These are phyloP conservation scores for Aurantiochytrium sp. DNA, from an alignment of 108 stramenopile species.

Conservation along the genomic window DNA sequence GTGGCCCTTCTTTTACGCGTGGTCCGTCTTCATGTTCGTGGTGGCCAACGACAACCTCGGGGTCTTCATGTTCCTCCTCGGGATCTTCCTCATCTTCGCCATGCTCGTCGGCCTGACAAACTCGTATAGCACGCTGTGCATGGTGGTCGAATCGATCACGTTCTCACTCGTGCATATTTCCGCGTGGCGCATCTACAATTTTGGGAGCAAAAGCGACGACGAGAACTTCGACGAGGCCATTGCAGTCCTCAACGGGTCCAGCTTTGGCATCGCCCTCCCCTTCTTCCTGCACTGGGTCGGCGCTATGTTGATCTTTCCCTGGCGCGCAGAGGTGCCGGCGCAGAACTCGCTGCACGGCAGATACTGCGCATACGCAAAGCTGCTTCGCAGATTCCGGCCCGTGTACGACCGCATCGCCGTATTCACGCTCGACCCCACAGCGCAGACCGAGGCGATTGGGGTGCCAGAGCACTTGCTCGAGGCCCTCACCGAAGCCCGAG, in stretches of 20 bases:
- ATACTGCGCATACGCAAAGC: neutral
- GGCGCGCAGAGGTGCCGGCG: neutral
- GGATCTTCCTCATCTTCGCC: neutral
- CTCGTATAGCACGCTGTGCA: neutral
- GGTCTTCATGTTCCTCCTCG: neutral
- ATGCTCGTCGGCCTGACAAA: neutral
- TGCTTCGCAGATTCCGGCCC: neutral
- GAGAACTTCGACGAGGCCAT: neutral
- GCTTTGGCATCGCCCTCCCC: neutral
- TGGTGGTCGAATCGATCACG: neutral
- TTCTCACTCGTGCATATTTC: neutral
- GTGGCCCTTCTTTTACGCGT: neutral
- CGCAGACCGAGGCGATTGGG: neutral
- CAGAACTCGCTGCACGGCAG: neutral
- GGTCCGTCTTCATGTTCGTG: neutral
- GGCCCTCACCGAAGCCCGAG: neutral
- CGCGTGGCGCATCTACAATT: neutral
- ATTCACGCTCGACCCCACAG: neutral
- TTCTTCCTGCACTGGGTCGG: neutral
- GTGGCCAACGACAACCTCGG: neutral
- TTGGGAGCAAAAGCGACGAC: neutral
- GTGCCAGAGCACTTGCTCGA: neutral
- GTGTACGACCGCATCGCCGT: conserved; percentile 5
- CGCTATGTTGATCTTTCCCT: neutral
- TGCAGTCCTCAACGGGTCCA: neutral